phyloP scores from a whole-genome alignment of 768 basidiomycete genomes.

The Psilocybe cyanescens region DNA sequence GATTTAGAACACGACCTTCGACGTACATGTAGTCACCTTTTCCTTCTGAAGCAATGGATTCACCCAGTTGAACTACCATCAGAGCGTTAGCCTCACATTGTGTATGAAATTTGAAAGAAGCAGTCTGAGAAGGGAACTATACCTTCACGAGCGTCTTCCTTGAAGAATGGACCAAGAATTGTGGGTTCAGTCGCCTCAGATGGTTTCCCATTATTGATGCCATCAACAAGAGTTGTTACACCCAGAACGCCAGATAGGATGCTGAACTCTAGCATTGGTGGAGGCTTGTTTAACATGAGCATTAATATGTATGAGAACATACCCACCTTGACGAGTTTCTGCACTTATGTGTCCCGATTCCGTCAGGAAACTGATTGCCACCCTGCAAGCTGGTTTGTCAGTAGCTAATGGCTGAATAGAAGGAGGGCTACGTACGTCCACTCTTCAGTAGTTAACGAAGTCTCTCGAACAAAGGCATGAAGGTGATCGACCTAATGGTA shows the following conservation, averaged over 20 bases:
- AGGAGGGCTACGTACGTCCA: conserved; percentile 61
- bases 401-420: too few species aligned
- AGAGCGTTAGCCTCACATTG: neutral
- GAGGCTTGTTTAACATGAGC: neutral
- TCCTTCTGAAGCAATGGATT: conserved; percentile 83
- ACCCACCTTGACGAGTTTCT: conserved; percentile 58
- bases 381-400: conserved; percentile 27
- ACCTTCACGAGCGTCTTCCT: conserved; percentile 79
- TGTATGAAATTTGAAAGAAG: too few species aligned
- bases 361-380: conserved; percentile 78
- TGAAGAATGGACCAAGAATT: conserved; percentile 84
- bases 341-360: conserved; percentile 73
- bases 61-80: conserved; percentile 62
- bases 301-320: neutral
- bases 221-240: conserved; percentile 76
- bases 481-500: conserved; percentile 60
- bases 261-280: conserved; percentile 61
- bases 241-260: conserved; percentile 83
- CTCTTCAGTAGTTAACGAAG: conserved; percentile 79
- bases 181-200: conserved; percentile 71
- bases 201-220: conserved; percentile 68
- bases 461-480: conserved; percentile 76
- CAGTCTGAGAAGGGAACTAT: conserved; percentile 20
- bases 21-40: conserved; percentile 87
- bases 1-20: conserved; percentile 68